These are phyloP conservation scores for Penicillium subrubescens DNA, from an alignment of 495 filamentous ascomycete genomes.

Conservation along the genomic window DNA sequence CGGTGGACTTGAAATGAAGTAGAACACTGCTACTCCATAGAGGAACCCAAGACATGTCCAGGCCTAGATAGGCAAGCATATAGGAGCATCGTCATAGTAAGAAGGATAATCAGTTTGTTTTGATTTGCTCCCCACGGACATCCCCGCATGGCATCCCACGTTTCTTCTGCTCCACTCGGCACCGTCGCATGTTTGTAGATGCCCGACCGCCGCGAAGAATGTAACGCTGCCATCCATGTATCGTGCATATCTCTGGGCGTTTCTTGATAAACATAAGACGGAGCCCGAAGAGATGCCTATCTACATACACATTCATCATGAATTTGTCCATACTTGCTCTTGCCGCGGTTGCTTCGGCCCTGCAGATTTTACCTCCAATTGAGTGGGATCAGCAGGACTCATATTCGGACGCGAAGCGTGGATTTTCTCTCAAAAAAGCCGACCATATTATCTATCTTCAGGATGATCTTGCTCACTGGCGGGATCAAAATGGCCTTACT, in stretches of 20 bases:
- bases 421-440: conserved; percentile 17
- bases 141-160: conserved; percentile 5
- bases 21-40: background rate
- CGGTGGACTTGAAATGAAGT: background rate
- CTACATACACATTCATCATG: no score
- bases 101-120: background rate
- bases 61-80: background rate
- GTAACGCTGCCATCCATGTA: conserved; percentile 9
- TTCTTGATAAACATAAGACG: background rate
- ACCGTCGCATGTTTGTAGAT: background rate
- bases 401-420: background rate
- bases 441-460: conserved; percentile 28
- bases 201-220: background rate
- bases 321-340: background rate
- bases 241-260: background rate
- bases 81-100: background rate
- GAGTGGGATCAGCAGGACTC: background rate
- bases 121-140: background rate
- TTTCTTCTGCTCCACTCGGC: background rate
- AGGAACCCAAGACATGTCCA: background rate
- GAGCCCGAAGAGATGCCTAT: background rate
- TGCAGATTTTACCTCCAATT: conserved; percentile 26
- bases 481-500: conserved; percentile 45
- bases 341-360: conserved; percentile 15
- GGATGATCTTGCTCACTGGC: conserved; percentile 19